Evolutionary conservation across 768 basidiomycete genomes (phyloP), one percentile per base, ranked within the genome.

Genomic region (Clathrus columnatus): DNA sequence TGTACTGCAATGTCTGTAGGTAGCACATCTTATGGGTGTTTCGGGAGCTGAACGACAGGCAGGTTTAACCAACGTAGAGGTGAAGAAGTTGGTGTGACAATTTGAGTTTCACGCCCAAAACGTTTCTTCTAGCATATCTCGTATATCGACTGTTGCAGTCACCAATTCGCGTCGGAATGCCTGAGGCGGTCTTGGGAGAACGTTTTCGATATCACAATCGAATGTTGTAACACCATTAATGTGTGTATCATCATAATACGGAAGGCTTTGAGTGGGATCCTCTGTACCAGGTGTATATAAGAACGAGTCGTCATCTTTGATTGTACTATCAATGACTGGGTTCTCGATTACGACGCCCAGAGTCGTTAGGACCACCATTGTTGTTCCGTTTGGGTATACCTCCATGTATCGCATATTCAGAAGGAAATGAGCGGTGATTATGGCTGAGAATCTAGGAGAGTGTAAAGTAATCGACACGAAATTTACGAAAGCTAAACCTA

Each of bases 391-490:
- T 10, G 51, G 51, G 36, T 53, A 43, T n/a, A 53, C 51, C 18
- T 45, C 51, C 51, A 53, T 53, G 28, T 45, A 53, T 8, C 51
- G 51, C 51, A 53, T 53, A 41, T 53, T 43, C 10, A 53, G 21
- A 3, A 53, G 36, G 29, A 53, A 53, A 28, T 41, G 51, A 17
- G 51, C 51, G n/a, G 51, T 53, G 6, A 53, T 53, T 14, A 53
- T 21, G 27, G 51, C n/a, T 24, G 51, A 53, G 14, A 53, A 14
- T 24, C 51, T 53, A n/a, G 7, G 20, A 16, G 16, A 36, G 5
- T 1, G 3, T 41, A 18, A 30, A 8, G 26, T 32, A 32, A 51
- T 28, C 5, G 50, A 28, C 14, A 53, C 42, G 4, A 21, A 43
- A 24, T 43, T 23, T 14, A 17, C 17, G 27, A 44, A 21, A 11